phyloP scores from a whole-genome alignment of 2,329 filamentous ascomycete species.

The Coniochaeta sp. region DNA sequence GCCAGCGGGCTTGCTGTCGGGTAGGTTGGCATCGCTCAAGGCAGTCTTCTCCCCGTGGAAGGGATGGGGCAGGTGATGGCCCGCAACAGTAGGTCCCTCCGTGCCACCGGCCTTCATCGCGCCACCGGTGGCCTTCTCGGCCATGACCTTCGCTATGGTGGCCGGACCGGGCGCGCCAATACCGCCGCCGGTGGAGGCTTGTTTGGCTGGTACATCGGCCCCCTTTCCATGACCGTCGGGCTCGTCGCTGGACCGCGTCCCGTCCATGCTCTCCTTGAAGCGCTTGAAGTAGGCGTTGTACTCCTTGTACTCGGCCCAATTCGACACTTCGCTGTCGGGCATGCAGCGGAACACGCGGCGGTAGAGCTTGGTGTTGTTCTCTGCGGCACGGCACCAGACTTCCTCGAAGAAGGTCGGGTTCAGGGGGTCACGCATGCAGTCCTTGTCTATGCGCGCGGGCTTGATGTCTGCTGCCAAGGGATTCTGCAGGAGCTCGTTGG shows the following conservation, averaged over 20 bases:
- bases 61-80: conserved; percentile 19
- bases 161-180: conserved; percentile 35
- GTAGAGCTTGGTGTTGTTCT: conserved; percentile 94
- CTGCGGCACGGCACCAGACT: conserved; percentile 78
- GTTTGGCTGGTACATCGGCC: conserved; percentile 14
- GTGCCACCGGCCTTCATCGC: conserved; percentile 15
- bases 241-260: conserved; percentile 46
- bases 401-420: conserved; percentile 77
- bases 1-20: not conserved
- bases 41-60: conserved; percentile 35
- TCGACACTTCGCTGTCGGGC: conserved; percentile 90
- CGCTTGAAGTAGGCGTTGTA: conserved; percentile 69
- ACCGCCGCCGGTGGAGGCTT: conserved; percentile 26
- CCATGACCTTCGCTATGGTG: conserved; percentile 26
- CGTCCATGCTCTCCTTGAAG: conserved; percentile 63
- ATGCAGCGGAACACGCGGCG: conserved; percentile 92
- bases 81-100: not conserved
- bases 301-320: conserved; percentile 89
- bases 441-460: conserved; percentile 68
- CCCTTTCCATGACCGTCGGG: conserved; percentile 30
- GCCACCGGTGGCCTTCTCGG: conserved; percentile 25
- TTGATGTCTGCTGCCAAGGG: conserved; percentile 61
- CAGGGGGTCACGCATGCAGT: conserved; percentile 92
- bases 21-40: conserved; percentile 15
- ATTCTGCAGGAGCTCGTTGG: conserved; percentile 32